Evolutionary conservation across 192 early-diverging fungal species (phyloP).

Genomic region (Radiomyces spectabilis): DNA sequence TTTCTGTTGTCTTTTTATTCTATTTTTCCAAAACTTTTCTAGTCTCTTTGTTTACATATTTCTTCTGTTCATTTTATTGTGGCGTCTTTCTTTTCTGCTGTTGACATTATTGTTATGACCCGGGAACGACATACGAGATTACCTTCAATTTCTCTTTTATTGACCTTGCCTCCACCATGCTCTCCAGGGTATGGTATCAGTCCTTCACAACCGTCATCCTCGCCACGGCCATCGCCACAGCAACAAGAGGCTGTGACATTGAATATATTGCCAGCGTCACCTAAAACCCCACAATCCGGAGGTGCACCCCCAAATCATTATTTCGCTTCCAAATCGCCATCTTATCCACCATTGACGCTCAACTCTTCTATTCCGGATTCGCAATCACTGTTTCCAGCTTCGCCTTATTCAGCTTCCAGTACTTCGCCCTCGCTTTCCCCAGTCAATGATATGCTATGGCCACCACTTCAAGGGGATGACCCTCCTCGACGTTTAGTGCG

Average conservation of each 20-base stretch:
- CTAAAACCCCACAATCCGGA: not conserved
- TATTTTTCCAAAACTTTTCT: too few relatives aligned
- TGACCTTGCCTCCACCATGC: not conserved
- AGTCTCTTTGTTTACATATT: too few relatives aligned
- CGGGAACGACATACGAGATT: not conserved
- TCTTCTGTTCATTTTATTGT: too few relatives aligned
- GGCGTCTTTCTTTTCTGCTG: not conserved
- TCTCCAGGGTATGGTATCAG: too few relatives aligned
- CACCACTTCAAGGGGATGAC: constrained; percentile 21
- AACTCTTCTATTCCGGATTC: too few relatives aligned
- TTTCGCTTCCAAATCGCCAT: too few relatives aligned
- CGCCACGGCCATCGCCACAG: too few relatives aligned
- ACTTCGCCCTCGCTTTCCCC: not conserved
- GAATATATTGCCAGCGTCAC: not conserved
- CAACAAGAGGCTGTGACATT: too few relatives aligned
- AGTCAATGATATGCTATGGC: not conserved
- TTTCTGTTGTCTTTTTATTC: not conserved
- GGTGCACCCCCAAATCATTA: not conserved
- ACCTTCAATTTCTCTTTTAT: not conserved
- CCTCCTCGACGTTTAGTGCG: constrained; percentile 11
- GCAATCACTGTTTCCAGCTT: not conserved
- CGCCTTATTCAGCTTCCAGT: not conserved
- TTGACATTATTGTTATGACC: not conserved
- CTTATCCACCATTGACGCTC: too few relatives aligned
- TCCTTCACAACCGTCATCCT: not conserved